phyloP scores from a whole-genome alignment of 768 basidiomycete species.

The Cyathus striatus region DNA sequence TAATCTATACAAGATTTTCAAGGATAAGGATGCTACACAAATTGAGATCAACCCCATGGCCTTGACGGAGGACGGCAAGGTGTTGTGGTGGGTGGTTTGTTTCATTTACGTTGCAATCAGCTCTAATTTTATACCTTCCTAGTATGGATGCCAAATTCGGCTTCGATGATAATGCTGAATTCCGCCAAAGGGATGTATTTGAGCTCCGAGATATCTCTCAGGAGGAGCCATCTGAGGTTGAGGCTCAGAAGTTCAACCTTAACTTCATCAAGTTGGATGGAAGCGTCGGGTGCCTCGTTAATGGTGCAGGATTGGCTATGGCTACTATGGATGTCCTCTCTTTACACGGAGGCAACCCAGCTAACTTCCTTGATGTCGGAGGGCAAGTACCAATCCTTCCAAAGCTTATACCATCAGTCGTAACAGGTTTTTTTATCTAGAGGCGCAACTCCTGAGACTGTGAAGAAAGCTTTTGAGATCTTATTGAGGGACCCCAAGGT shows the following conservation, averaged over 20 bases:
- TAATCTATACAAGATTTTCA: constrained; percentile 94
- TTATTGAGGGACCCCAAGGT: constrained; percentile 86
- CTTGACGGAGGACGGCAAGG: constrained; percentile 83
- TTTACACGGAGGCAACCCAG: constrained; percentile 92
- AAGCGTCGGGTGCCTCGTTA: constrained; percentile 94
- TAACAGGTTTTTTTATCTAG: constrained; percentile 28
- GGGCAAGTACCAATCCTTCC: constrained; percentile 49
- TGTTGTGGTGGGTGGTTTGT: constrained; percentile 72
- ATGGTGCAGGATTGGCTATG: constrained; percentile 98
- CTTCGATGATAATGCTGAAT: constrained; percentile 99
- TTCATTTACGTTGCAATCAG: not conserved
- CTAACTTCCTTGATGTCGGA: constrained; percentile 98
- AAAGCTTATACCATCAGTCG: not conserved
- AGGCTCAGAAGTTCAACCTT: constrained; percentile 92
- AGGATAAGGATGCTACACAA: constrained; percentile 98
- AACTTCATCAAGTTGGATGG: constrained; percentile 99
- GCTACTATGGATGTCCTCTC: constrained; percentile 99
- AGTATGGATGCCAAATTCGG: constrained; percentile 99
- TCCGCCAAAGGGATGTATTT: constrained; percentile 91
- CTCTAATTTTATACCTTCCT: constrained; percentile 7
- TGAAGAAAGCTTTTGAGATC: constrained; percentile 99
- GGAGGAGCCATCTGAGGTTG: constrained; percentile 96
- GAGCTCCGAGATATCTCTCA: constrained; percentile 87
- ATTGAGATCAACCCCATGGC: constrained; percentile 99
- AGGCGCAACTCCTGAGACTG: constrained; percentile 98